A percentile compares a stretch with the other conserved stretches of the same genome.
Conservation (phyloP, 345 rosid species). For the Brassica nigra region DNA sequence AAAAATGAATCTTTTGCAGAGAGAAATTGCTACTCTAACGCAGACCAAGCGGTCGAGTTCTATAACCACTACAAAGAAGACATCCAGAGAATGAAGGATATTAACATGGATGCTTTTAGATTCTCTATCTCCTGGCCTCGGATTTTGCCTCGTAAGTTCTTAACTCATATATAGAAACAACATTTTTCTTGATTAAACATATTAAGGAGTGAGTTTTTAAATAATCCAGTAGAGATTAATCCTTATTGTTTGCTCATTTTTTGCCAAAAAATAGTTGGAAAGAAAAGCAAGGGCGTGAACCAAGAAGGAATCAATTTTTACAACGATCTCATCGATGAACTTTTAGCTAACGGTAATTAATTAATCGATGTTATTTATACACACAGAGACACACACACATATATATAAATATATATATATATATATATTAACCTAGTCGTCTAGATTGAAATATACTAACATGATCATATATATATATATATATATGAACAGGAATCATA, state of each 20-base stretch:
- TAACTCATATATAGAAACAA: not conserved
- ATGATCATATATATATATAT: not conserved
- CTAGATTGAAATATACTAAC: not conserved
- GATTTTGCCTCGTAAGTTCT: slow-evolving; percentile 48
- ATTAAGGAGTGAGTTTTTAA: not conserved
- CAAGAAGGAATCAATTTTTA: slow-evolving; percentile 52
- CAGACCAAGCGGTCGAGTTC: slow-evolving; percentile 42
- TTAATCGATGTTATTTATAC: not conserved
- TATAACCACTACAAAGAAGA: slow-evolving; percentile 53
- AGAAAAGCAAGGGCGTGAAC: slow-evolving; percentile 51
- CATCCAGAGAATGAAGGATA: slow-evolving; percentile 40
- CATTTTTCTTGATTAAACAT: not conserved
- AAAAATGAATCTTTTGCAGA: slow-evolving; percentile 3
- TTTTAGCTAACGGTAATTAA: slow-evolving; percentile 46
- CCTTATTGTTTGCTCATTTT: not conserved
- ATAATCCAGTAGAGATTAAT: slow-evolving; percentile 5
- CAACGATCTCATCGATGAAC: slow-evolving; percentile 57
- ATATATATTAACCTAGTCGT: not conserved
- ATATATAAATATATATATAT: too few species aligned
- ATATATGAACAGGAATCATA: slow-evolving; percentile 43
- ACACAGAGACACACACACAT: too few species aligned
- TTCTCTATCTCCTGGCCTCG: slow-evolving; percentile 64
- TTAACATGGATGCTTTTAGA: slow-evolving; percentile 52
- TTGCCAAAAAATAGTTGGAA: slow-evolving; percentile 37
- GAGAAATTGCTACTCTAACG: slow-evolving; percentile 46